These are phyloP conservation scores for Trichocladium uniseriatum DNA, from an alignment of 495 filamentous ascomycete genomes.

Conservation along the genomic window DNA sequence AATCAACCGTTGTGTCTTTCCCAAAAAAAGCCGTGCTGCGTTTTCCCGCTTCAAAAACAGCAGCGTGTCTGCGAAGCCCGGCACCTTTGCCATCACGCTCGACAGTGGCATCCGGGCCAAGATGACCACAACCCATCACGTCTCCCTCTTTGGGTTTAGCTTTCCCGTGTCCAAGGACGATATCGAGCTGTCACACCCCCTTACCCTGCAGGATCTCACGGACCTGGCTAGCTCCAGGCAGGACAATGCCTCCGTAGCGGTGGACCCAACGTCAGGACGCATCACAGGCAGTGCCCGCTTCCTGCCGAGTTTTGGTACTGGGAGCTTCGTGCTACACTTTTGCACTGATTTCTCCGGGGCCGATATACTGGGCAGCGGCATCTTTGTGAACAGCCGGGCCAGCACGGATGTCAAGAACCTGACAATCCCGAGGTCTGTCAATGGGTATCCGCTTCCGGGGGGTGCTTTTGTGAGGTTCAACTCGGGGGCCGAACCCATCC, in stretches of 20 bases:
- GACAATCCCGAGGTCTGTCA: slow-evolving; percentile 49
- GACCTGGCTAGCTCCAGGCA: slow-evolving; percentile 57
- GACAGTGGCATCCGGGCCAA: slow-evolving; percentile 50
- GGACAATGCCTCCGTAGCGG: slow-evolving; percentile 48
- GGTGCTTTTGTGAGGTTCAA: slow-evolving; percentile 48
- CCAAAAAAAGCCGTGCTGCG: slow-evolving; percentile 33
- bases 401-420: slow-evolving; percentile 45
- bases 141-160: slow-evolving; percentile 60
- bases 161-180: slow-evolving; percentile 40
- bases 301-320: slow-evolving; percentile 59
- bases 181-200: slow-evolving; percentile 41
- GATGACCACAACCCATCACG: slow-evolving; percentile 58
- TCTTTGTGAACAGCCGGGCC: slow-evolving; percentile 53
- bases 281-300: slow-evolving; percentile 60
- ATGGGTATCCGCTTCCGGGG: slow-evolving; percentile 56
- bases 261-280: slow-evolving; percentile 47
- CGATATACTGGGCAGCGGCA: slow-evolving; percentile 52
- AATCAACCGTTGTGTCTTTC: slow-evolving; percentile 54
- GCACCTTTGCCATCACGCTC: slow-evolving; percentile 56
- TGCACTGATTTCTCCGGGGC: slow-evolving; percentile 64
- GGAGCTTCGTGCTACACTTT: slow-evolving; percentile 50
- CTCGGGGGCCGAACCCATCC: slow-evolving; percentile 37
- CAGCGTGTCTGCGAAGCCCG: slow-evolving; percentile 51
- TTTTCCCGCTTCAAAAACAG: slow-evolving; percentile 36
- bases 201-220: slow-evolving; percentile 57